Conservation (phyloP, 257 asterid species). For the Petunia axillaris region DNA sequence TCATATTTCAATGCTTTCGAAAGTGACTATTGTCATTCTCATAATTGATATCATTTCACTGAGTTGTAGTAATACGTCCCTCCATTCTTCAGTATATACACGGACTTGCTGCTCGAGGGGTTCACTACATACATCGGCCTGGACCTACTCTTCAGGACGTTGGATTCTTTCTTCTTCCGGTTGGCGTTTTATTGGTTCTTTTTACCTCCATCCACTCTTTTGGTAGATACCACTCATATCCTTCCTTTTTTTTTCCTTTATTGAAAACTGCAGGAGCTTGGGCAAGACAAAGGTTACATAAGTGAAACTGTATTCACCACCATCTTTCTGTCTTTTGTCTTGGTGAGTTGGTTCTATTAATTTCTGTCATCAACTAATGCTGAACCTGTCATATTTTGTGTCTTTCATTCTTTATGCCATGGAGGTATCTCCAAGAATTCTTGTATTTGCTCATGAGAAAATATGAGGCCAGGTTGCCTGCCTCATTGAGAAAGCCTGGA, state of each 20-base stretch:
- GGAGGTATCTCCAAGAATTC: no score
- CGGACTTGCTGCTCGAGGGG: slow-evolving; percentile 94
- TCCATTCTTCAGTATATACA: slow-evolving; percentile 69
- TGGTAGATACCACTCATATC: slow-evolving; percentile 28
- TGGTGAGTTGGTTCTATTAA: slow-evolving; percentile 58
- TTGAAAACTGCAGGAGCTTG: slow-evolving; percentile 71
- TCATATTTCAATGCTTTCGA: not conserved
- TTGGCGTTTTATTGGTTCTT: slow-evolving; percentile 33
- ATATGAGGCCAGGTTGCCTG: no score
- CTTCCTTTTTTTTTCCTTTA: slow-evolving; percentile 31
- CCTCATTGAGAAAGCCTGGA: no score
- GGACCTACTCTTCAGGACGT: slow-evolving; percentile 89
- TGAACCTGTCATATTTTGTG: not conserved
- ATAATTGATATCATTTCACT: not conserved
- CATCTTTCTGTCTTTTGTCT: slow-evolving; percentile 71
- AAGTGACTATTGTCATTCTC: not conserved
- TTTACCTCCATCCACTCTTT: slow-evolving; percentile 4
- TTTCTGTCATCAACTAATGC: not conserved
- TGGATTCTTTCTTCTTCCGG: slow-evolving; percentile 89
- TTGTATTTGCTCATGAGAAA: not conserved
- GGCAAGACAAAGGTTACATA: slow-evolving; percentile 77
- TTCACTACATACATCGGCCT: slow-evolving; percentile 87
- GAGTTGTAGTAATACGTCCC: not conserved
- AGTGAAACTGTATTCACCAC: slow-evolving; percentile 85
- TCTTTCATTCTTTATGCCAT: not conserved